phyloP scores from a whole-genome alignment of 371 early-diverging fungal species.

The Encephalitozoon intestinalis region DNA sequence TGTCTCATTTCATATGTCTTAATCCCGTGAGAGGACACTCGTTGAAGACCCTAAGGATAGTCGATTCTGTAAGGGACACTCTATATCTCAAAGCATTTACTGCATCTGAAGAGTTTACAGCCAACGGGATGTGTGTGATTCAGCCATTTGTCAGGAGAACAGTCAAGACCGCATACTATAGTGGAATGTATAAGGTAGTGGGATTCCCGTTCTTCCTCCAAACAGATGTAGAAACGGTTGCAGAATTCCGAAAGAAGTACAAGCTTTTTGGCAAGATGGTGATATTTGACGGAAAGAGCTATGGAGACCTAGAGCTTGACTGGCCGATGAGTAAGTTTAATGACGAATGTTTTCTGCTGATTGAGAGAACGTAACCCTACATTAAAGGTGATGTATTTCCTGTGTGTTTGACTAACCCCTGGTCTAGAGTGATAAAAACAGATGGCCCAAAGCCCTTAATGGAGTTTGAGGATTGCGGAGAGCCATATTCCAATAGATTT shows the following conservation, averaged over 20 bases:
- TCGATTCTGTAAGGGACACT: conserved; percentile 13
- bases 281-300: conserved; percentile 22
- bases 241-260: conserved; percentile 12
- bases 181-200: conserved; percentile 16
- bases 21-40: neutral
- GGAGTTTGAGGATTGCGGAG: conserved; percentile 23
- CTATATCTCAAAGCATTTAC: conserved; percentile 5
- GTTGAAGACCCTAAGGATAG: neutral
- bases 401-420: neutral
- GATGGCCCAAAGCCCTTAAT: neutral
- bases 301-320: conserved; percentile 17
- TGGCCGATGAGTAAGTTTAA: conserved; percentile 8
- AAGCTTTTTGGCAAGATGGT: conserved; percentile 13
- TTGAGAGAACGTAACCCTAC: conserved; percentile 1
- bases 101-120: conserved; percentile 6
- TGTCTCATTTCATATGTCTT: conserved; percentile 9
- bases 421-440: neutral
- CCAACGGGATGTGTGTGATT: conserved; percentile 33
- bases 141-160: conserved; percentile 5
- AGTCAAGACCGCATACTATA: conserved; percentile 26
- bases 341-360: conserved; percentile 18
- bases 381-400: neutral
- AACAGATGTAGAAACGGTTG: neutral
- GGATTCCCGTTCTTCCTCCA: conserved; percentile 34
- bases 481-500: neutral